Evolutionary conservation across 2,329 filamentous ascomycete genomes (phyloP), one percentile per base, ranked within the genome.

Genomic region (Beauveria australis): DNA sequence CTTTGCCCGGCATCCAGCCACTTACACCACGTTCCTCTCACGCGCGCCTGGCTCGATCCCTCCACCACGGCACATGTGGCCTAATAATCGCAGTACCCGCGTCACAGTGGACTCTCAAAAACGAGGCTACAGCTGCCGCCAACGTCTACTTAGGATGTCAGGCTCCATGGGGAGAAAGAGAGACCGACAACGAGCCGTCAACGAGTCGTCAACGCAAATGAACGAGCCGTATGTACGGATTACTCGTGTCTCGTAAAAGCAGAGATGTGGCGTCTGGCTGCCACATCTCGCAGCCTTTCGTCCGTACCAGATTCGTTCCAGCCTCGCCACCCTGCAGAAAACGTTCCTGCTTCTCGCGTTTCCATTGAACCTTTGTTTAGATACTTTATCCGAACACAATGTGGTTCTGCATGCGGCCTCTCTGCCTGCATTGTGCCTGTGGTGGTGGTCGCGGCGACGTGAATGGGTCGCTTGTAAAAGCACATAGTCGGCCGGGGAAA

Each of bases 51-150:
- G 10, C 30, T 30, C 12, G 12, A 16, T 52, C 18, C 30, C 51
- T 14, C 19, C 47, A 33, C 37, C 10, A 51, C 47, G 6, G 7
- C 47, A 52, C 56, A 52, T 43, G 33, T 52, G 56, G 47, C 12
- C 47, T 59, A 52, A 57, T 57, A 52, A 57, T 57, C 54, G 54
- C 33, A 40, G 28, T 16, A 44, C 12, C 12, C 19, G 30, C 22
- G 44, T 44, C 12, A 10, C 7, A 48, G 47, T 52, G 37, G 47
- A 22, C 56, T 43, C 4, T 10, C 3, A n/a, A 59, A 56, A 52
- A 52, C 47, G 56, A 58, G 55, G 55, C 55, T 58, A 33, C 55
- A 58, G 55, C 55, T 58, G n/a, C 10, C 33, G 22, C n/a, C 43
- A 40, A 19, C 16, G n/a, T 40, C 43, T 18, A 48, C 10, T 30